Evolutionary conservation across 306 rosid species (phyloP), one percentile per base, ranked within the genome.

Genomic region (Vigna angularis): DNA sequence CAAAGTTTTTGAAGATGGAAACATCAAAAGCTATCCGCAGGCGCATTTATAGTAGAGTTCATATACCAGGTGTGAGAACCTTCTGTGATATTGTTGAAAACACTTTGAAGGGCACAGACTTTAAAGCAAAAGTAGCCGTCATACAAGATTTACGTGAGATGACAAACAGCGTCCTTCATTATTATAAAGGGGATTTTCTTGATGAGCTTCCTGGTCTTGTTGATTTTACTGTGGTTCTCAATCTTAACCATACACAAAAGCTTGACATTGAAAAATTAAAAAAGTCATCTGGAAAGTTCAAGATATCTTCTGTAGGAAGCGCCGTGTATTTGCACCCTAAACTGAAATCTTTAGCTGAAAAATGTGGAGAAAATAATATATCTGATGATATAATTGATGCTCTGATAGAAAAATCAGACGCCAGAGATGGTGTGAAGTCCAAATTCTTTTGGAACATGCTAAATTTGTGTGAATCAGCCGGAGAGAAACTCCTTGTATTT

Each of bases 191-290:
- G 44, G 98, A 95, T 87, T 91, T 90, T 81, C 92, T 95, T 11
- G 98, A 95, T 34, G 98, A 95, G 86, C 98, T 95, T 80, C 98
- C 98, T 32, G 98, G 98, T 52, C 88, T 95, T 2, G 85, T 83
- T 15, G 98, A 95, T 85, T 91, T 89, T 73, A 91, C 96, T 3
- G 90, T 95, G 34, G 76, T 90, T 3, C 84, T 95, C 22, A 95
- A 85, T 68, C 92, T 95, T 68, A 85, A 85, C 36, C 32, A 88
- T 42, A 80, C 47, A 68, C 98, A 90, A 85, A 90, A 83, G 85
- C 80, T 53, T 6, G 95, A 91, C 75, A 76, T 64, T 63, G 84
- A 69, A 44, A 81, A 87, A 26, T 66, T 92, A 11, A 91, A 84
- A 79, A 86, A 62, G 80, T 62, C 70, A 15, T 51, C 48, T 8